These are phyloP conservation scores for Diaporthe eres DNA, from an alignment of 2,329 filamentous ascomycete genomes.

Conservation along the genomic window DNA sequence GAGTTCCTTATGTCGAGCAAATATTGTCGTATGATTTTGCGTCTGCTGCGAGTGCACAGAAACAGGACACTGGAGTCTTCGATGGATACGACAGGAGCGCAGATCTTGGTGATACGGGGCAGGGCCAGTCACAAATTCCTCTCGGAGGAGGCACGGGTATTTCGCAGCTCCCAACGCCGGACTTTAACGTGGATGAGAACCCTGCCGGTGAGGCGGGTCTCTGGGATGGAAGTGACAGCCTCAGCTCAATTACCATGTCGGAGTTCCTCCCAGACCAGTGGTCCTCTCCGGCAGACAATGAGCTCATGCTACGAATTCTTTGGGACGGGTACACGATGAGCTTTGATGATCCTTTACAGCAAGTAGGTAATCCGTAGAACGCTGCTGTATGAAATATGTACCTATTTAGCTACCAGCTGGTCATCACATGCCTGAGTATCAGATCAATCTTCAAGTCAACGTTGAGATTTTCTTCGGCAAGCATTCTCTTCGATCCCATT, in stretches of 20 bases:
- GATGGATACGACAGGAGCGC: too few species aligned
- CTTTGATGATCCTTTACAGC: slow-evolving; percentile 22
- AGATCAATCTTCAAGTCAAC: not conserved
- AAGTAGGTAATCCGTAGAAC: not conserved
- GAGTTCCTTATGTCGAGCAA: slow-evolving; percentile 30
- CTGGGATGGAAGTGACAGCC: slow-evolving; percentile 32
- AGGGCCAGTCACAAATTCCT: not conserved
- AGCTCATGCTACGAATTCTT: slow-evolving; percentile 36
- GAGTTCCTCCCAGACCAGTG: slow-evolving; percentile 35
- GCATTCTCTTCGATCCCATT: not conserved
- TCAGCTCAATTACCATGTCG: slow-evolving; percentile 28
- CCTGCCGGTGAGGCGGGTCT: not conserved
- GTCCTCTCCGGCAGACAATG: slow-evolving; percentile 31
- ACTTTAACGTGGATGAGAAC: slow-evolving; percentile 13
- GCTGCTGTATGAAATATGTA: not conserved
- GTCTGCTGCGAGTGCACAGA: slow-evolving; percentile 16
- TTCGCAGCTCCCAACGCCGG: slow-evolving; percentile 27
- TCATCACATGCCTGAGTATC: not conserved
- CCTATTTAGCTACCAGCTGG: not conserved
- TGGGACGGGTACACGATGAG: slow-evolving; percentile 36
- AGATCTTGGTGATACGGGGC: not conserved
- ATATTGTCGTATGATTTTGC: slow-evolving; percentile 36
- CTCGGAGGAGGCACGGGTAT: not conserved
- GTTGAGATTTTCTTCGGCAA: not conserved
- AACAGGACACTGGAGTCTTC: not conserved